Base-by-base conservation (phyloP, 192 early-diverging fungal species). In the Coemansia sp. region DNA sequence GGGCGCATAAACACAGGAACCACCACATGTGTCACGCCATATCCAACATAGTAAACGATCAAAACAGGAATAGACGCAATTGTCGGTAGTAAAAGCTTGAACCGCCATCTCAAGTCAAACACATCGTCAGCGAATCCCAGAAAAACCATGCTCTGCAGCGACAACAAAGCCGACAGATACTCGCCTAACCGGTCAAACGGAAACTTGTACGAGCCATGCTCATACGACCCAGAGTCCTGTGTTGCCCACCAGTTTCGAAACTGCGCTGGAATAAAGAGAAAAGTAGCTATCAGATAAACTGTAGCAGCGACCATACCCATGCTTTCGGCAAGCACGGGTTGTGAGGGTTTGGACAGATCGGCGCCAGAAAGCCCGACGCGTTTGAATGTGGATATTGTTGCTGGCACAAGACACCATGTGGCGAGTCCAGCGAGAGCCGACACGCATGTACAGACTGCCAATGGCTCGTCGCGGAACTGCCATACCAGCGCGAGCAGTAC, bases 81-180 rank as follows among this genome's bases (percentile, higher is more conserved):
- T 0, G 92, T 88, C 9, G 98, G 96, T 62, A 99, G 87, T 79
- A 92, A 88, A 51, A 99, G 89, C 79, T 99, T 99, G 79, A 95
- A 92, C 51, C 96, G 76, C 98, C 98, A 98, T 32, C 93, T 79
- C 65, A 99, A 90, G 81, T 97, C 91, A 66, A 99, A 87, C 14
- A 99, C 93, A 74, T 99, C 98, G 78, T 99, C 98, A 20, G 95
- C 96, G 74, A 99, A 98, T 8, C 98, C 98, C 52, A 99, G 85
- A 51, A 99, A 92, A 14, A 96, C 90, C 98, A 99, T 99, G 60
- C 91, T 93, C 69, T 96, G 93, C 54, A 99, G 85, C 32, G 95
- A 90, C 14, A 99, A 76, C 2, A 99, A 72, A 6, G 93, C 95
- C 5, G 95, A 93, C 35, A 99, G 75, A 37, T 93, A 91, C 81